Percentiles rank a stretch among this genome's conserved stretches.
phyloP scores from a whole-genome alignment of 768 basidiomycete genomes.

The Clavaria fumosa region DNA sequence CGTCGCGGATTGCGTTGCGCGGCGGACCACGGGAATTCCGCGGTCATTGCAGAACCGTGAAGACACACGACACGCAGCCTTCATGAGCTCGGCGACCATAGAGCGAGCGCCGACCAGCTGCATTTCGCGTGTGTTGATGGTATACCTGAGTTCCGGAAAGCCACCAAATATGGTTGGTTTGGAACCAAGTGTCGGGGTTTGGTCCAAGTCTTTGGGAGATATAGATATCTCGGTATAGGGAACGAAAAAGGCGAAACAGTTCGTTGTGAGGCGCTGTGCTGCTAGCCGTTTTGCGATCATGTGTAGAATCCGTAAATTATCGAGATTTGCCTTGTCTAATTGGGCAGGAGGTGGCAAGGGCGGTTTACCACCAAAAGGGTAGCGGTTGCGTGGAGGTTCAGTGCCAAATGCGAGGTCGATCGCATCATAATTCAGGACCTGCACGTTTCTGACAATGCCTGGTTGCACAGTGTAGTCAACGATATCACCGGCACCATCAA shows the following conservation, averaged over 20 bases:
- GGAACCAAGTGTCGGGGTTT: slow-evolving; percentile 12
- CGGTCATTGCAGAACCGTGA: slow-evolving; percentile 54
- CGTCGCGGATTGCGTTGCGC: slow-evolving; percentile 24
- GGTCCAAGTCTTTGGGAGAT: slow-evolving; percentile 14
- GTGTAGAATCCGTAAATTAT: slow-evolving; percentile 19
- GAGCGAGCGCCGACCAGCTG: slow-evolving; percentile 28
- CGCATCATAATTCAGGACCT: slow-evolving; percentile 45
- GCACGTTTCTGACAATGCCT: slow-evolving; percentile 58
- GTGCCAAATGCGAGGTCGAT: slow-evolving; percentile 40
- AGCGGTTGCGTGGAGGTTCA: slow-evolving; percentile 7
- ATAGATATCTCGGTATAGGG: slow-evolving; percentile 17
- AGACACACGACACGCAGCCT: slow-evolving; percentile 58
- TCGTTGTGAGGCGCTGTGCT: slow-evolving; percentile 11
- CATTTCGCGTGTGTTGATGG: slow-evolving; percentile 17
- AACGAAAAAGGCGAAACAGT: slow-evolving; percentile 13
- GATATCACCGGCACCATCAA: slow-evolving; percentile 48
- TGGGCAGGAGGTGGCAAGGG: background rate
- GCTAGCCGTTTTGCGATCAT: slow-evolving; percentile 9
- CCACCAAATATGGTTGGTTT: slow-evolving; percentile 27
- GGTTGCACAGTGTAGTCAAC: slow-evolving; percentile 54
- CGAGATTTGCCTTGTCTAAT: slow-evolving; percentile 8
- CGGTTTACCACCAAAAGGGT: slow-evolving; percentile 29
- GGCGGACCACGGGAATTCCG: slow-evolving; percentile 47
- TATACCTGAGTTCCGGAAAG: slow-evolving; percentile 37
- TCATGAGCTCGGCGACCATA: slow-evolving; percentile 71